Evolutionary conservation across 2,329 filamentous ascomycete species (phyloP).

Genomic region (Metarhizium robertsii): DNA sequence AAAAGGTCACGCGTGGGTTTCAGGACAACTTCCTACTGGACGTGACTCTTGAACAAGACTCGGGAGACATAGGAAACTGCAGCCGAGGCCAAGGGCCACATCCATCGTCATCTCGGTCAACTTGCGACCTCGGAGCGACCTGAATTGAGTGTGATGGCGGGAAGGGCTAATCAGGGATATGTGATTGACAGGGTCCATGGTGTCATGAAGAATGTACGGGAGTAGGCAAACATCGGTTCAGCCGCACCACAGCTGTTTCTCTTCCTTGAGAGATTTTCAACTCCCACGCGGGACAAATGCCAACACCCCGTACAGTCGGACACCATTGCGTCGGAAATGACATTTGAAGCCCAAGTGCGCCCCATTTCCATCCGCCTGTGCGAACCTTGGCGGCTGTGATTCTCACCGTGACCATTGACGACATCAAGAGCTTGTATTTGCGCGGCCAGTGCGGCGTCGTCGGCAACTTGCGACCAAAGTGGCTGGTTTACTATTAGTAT

Average conservation of each 20-base stretch:
- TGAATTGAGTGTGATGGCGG: no score
- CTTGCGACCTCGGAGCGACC: background rate
- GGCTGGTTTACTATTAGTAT: background rate
- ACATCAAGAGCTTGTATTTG: background rate
- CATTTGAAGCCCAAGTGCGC: background rate
- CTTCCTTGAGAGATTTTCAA: no score
- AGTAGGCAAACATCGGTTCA: background rate
- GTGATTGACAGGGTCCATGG: background rate
- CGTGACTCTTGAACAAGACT: background rate
- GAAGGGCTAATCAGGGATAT: background rate
- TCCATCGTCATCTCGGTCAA: background rate
- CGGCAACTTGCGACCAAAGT: background rate
- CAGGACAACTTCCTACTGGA: background rate
- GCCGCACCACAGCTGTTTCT: background rate
- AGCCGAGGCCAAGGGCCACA: background rate
- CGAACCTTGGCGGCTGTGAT: background rate
- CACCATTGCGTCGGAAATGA: background rate
- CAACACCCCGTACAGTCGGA: background rate
- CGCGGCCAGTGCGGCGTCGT: background rate
- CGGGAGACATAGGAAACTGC: background rate
- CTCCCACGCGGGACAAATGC: no score
- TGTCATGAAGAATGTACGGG: background rate
- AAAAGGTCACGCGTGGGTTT: slow-evolving; percentile 2
- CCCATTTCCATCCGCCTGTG: background rate
- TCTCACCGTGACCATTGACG: background rate